Evolutionary conservation across 441 rosid genomes (phyloP), one percentile per base, ranked within the genome.

Genomic region (Erodium moschatum): DNA sequence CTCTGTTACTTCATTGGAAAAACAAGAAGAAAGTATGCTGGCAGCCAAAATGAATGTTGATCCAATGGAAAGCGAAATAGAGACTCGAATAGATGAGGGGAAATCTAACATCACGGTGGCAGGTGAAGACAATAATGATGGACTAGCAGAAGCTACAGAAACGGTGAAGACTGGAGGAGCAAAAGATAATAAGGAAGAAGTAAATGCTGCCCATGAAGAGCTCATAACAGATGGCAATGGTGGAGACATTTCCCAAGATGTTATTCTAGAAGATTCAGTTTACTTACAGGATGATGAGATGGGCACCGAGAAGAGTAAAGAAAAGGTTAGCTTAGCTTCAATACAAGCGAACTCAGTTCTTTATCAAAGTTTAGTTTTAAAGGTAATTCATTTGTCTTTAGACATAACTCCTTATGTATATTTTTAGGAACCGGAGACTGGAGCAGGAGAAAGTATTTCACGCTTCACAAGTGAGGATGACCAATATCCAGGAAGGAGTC

Each of bases 281-380:
- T 18, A 56, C 63, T 56, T 56, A 19, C 63, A 56, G 63, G 63
- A 19, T 56, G 62, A 56, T 19, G 63, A 56, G 8, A 52, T n/a
- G 63, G 27, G 27, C 24, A 56, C 27, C 0, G 13, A 18, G 27
- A 19, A 56, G 63, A 7, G 10, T 56, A 9, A 56, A 56, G 27
- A 56, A 19, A 13, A 56, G 63, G 63, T 56, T 20, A 56, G 63
- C 63, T 56, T 18, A 56, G 8, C 63, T 56, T 18, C 63, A 1
- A 1, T 8, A 56, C 19, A 20, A n/a, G 63, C 12, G 2, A 18
- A 56, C 4, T 56, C 29, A 56, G 4, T 20, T 56, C 19, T 56
- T 18, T 9, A 56, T 56, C 27, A 56, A 56, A 56, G 63, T 56
- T 56, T 56, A 8, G 27, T 8, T 56, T 19, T 18, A 18, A 56